Base-by-base conservation (phyloP, 2,329 filamentous ascomycete genomes). In the Bipolaris sorokiniana region DNA sequence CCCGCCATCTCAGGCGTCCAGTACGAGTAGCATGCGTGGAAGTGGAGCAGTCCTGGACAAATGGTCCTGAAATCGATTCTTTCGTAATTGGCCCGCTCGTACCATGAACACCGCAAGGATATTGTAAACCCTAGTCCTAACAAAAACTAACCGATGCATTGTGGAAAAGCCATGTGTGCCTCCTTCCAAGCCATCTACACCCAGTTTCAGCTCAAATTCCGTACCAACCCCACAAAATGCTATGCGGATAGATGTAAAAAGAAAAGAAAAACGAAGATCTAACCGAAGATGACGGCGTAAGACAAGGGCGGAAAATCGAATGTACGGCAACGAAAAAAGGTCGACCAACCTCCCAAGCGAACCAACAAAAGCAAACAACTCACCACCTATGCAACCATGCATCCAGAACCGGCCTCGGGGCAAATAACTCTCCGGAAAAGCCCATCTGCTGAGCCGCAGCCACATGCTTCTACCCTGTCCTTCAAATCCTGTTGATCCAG, bases 1-100 rank as follows among this genome's bases (percentile, higher is more conserved):
- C 46, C 46, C 22, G 37, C 46, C 46, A 48, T 22, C 20, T 48
- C 22, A 48, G 28, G 46, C 46, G 46, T 33, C 46, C 46, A 5
- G 37, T 37, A 23, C 15, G 46, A 33, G 13, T n/a, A 13, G 31
- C n/a, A 23, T 48, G 46, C 46, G n/a, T 37, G 33, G 28, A 37
- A 37, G 33, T 36, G 46, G 46, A 48, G 9, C 33, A 20, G n/a
- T 20, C 33, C 37, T 22, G 33, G 20, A 48, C 20, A 26, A 33
- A 26, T 22, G 33, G n/a, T 37, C 20, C 20, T 23, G 33, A n/a
- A 11, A 15, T 7, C n/a, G 16, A n/a, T 22, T 46, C 13, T 20
- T 37, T 45, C 23, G 15, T 23, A 13, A 37, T 26, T 37, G 46
- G 33, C 10, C 22, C 20, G 11, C 23, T 26, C 20, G 9, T 16